Base-by-base conservation (phyloP, 1,284 basidiomycete species). In the Paramarasmius palmivorus region DNA sequence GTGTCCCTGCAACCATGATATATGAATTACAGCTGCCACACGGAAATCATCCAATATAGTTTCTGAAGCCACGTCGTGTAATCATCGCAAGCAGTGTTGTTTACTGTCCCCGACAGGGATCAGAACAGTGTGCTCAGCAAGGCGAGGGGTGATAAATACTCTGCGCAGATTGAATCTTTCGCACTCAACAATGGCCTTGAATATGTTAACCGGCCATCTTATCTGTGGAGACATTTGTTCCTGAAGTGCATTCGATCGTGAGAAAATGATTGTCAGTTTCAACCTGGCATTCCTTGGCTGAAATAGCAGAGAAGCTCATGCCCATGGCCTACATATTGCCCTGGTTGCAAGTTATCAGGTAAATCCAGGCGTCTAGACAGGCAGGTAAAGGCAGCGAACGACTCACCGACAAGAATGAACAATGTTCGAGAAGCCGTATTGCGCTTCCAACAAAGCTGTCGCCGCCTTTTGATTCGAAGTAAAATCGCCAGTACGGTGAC, bases 291-390 rank as follows among this genome's bases (percentile, higher is more conserved):
- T 82, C n/a, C 81, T 59, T 80, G 71, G 52, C 69, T 72, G 61
- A 80, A n/a, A 83, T 42, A 82, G 70, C 34, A 78, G 69, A 20
- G 80, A 82, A 14, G 75, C 76, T n/a, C n/a, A 57, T 81, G 79
- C 15, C 78, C 79, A 14, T 77, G 70, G n/a, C 73, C 78, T 35
- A 73, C 73, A 59, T 82, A 82, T 4, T 78, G 79, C 4, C 78
- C 78, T 69, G 65, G n/a, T n/a, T n/a, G n/a, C n/a, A 57, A 39
- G 32, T 56, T 54, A 39, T 45, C 35, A 55, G 34, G 47, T 46
- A 39, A 53, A 58, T 45, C 41, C n/a, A n/a, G n/a, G n/a, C n/a
- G 40, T 47, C 15, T n/a, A 26, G 29, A 20, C 34, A 46, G 50
- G 19, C 19, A 12, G 37, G 29, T 19, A n/a, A n/a, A 42, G 10